phyloP scores from a whole-genome alignment of 1,139 yeast species.

The Sugiyamaella pinicola region DNA sequence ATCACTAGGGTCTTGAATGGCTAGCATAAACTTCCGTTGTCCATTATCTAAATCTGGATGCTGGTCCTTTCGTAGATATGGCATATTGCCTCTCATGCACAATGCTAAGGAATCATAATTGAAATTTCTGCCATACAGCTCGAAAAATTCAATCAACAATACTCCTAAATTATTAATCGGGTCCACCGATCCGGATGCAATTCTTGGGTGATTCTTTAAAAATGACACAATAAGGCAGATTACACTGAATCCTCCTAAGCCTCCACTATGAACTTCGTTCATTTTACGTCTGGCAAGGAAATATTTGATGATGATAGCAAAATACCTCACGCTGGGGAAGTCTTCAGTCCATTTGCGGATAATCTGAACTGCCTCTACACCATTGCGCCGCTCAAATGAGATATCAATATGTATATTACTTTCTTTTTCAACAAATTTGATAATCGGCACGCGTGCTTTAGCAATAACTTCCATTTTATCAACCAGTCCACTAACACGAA shows the following conservation, averaged over 20 bases:
- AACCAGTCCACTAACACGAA: constrained; percentile 66
- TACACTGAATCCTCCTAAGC: constrained; percentile 92
- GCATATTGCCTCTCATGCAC: constrained; percentile 48
- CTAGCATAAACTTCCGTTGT: constrained; percentile 60
- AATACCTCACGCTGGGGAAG: constrained; percentile 81
- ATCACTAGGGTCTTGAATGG: constrained; percentile 92
- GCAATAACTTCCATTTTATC: constrained; percentile 83
- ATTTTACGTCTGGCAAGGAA: constrained; percentile 76
- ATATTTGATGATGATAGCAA: constrained; percentile 84
- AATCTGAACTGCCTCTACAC: constrained; percentile 79
- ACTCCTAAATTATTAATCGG: constrained; percentile 83
- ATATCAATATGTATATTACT: constrained; percentile 82
- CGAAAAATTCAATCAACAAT: constrained; percentile 87
- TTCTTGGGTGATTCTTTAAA: constrained; percentile 72
- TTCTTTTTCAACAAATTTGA: constrained; percentile 79
- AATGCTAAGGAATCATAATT: constrained; percentile 71
- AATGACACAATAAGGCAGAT: constrained; percentile 87
- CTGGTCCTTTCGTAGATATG: constrained; percentile 59
- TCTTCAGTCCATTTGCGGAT: constrained; percentile 73
- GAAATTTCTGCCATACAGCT: constrained; percentile 89
- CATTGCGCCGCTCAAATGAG: constrained; percentile 87
- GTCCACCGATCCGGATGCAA: constrained; percentile 66
- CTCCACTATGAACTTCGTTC: constrained; percentile 95
- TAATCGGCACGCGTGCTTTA: constrained; percentile 92
- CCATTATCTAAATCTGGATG: constrained; percentile 60